These are phyloP conservation scores for Corymbia maculata DNA, from an alignment of 345 rosid species.

Conservation along the genomic window DNA sequence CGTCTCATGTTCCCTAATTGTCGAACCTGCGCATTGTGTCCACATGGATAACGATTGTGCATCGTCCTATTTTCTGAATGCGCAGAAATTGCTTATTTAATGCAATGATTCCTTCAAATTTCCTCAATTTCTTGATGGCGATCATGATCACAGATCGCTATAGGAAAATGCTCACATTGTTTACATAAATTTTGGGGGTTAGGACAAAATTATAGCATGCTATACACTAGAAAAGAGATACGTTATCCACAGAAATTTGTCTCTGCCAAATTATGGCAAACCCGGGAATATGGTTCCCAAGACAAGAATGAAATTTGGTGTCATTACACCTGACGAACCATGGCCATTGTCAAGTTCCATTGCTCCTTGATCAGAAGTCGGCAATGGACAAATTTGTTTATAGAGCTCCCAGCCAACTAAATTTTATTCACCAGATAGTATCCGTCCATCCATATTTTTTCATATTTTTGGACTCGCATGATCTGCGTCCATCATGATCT, in stretches of 20 bases:
- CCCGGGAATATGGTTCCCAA: accelerated
- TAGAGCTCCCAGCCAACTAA: background rate
- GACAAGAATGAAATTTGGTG: background rate
- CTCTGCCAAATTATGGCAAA: background rate
- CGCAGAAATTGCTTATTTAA: background rate
- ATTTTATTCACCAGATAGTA: background rate
- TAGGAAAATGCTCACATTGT: background rate
- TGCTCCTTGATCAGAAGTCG: background rate
- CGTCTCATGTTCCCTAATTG: background rate
- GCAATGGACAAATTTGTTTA: background rate
- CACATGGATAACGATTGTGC: accelerated
- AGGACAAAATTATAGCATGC: background rate
- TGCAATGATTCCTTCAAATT: accelerated
- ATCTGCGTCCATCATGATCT: accelerated
- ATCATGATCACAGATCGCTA: background rate
- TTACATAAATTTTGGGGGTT: background rate
- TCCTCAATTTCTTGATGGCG: accelerated
- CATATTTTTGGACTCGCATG: background rate
- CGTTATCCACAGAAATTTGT: background rate
- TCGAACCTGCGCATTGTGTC: background rate
- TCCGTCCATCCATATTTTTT: background rate
- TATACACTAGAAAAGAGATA: background rate
- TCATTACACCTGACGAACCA: background rate
- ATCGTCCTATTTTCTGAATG: background rate
- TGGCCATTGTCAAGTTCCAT: background rate